phyloP scores from a whole-genome alignment of 768 basidiomycete genomes.

The Boletus rex-veris region DNA sequence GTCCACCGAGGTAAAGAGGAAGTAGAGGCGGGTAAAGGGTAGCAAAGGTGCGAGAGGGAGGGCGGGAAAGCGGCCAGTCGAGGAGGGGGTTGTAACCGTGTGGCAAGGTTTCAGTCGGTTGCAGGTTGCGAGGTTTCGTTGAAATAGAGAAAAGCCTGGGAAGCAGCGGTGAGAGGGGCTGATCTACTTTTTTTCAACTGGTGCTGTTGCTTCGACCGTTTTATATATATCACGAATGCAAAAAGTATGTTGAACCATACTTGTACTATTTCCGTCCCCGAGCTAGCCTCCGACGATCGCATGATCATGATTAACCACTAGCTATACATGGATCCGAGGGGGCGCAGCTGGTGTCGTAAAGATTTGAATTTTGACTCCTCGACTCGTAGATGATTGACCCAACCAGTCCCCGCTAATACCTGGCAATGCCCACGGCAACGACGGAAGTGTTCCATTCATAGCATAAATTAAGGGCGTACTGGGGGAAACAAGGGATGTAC shows the following conservation, averaged over 20 bases:
- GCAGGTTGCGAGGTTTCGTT: conserved; percentile 12
- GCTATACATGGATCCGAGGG: no score
- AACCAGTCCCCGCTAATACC: no score
- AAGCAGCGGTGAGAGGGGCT: conserved; percentile 12
- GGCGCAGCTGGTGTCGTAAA: no score
- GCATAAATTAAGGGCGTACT: no score
- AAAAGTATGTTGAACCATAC: conserved; percentile 24
- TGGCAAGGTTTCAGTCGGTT: conserved; percentile 14
- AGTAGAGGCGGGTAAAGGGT: conserved; percentile 15
- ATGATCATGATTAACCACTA: not conserved
- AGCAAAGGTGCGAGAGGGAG: not conserved
- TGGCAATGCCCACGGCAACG: no score
- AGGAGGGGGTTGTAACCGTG: conserved; percentile 2
- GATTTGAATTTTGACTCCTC: no score
- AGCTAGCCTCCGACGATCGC: not conserved
- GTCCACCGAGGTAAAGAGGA: conserved; percentile 16
- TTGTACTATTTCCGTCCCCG: conserved; percentile 4
- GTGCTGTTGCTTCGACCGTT: conserved; percentile 22
- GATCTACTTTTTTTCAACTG: conserved; percentile 21
- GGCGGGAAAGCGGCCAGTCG: not conserved
- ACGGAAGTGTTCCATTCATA: no score
- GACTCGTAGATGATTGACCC: no score
- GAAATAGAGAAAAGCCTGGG: conserved; percentile 12
- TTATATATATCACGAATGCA: conserved; percentile 32
- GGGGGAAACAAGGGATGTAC: no score